Evolutionary conservation across 192 early-diverging fungal species (phyloP), one percentile per base, ranked within the genome.

Genomic region (Coemansia sp.): DNA sequence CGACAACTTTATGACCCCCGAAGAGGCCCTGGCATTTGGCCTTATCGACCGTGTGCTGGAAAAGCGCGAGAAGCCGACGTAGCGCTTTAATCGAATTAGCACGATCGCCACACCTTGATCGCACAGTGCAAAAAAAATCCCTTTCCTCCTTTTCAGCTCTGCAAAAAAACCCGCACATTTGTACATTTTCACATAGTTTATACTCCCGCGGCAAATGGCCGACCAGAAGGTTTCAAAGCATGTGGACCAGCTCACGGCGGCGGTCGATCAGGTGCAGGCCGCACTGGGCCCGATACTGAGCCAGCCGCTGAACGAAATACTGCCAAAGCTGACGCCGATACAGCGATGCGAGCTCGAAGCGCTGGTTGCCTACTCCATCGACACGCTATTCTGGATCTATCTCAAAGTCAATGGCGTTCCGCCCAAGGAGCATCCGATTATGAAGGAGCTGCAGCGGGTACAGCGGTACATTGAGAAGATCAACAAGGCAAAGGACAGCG

Each of bases 1-100:
- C 42, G 96, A 99, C 62, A 87, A 90, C 64, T 99, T 93, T 58
- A 93, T 97, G 91, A 86, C 79, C 21, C 85, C 96, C 0, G 86
- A 90, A 26, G 88, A 90, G 70, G 94, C 96, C 0, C 52, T 90
- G 38, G 82, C 85, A 20, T 93, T 94, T 83, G 94, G 96, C 5
- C 73, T 99, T 22, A 90, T 99, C 31, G 96, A 99, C 70, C 79
- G 78, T 34, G 86, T 98, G 6, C 62, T 94, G 15, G 86, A 90
- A 15, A 91, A 91, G 61, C 80, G 88, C 40, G 38, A n/a, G n/a
- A n/a, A n/a, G n/a, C n/a, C n/a, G n/a, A n/a, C n/a, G n/a, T n/a
- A n/a, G n/a, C n/a, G n/a, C n/a, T n/a, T n/a, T n/a, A n/a, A n/a
- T n/a, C n/a, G n/a, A n/a, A n/a, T n/a, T n/a, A n/a, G n/a, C n/a